These are phyloP conservation scores for Ceratocystiopsis sp. DNA, from an alignment of 2,329 filamentous ascomycete genomes.

Conservation along the genomic window DNA sequence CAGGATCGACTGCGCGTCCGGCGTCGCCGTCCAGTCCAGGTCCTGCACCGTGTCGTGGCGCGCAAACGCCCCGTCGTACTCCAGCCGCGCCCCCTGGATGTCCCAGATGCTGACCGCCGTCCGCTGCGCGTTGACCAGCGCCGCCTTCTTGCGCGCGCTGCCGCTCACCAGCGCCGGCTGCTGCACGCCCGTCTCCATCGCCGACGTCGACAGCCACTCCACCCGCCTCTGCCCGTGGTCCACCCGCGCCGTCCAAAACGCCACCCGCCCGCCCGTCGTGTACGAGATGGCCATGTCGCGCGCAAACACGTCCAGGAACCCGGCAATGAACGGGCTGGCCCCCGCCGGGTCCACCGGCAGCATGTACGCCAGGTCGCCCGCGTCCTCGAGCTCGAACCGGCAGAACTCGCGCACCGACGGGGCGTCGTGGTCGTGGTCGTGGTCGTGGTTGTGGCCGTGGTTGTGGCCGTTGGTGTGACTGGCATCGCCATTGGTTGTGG, in stretches of 20 bases:
- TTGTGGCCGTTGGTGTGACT: neutral
- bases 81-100: constrained; percentile 60
- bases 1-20: constrained; percentile 73
- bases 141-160: constrained; percentile 73
- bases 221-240: constrained; percentile 41
- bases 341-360: constrained; percentile 79
- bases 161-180: constrained; percentile 67
- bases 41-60: constrained; percentile 62
- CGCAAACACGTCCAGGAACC: constrained; percentile 73
- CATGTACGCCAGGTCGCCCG: constrained; percentile 45
- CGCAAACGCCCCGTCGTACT: constrained; percentile 62
- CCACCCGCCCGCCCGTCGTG: constrained; percentile 53
- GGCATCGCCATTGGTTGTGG: no score
- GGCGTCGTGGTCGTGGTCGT: constrained; percentile 16
- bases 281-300: constrained; percentile 78
- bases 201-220: constrained; percentile 70
- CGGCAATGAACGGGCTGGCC: constrained; percentile 49
- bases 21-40: constrained; percentile 86
- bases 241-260: constrained; percentile 73
- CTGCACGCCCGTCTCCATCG: constrained; percentile 58
- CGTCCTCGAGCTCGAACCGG: constrained; percentile 47
- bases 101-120: constrained; percentile 84
- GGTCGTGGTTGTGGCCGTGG: no score
- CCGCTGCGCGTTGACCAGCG: constrained; percentile 56
- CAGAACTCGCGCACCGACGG: constrained; percentile 47